Base-by-base conservation (phyloP, 345 rosid species). In the Hibiscus tridactylites region DNA sequence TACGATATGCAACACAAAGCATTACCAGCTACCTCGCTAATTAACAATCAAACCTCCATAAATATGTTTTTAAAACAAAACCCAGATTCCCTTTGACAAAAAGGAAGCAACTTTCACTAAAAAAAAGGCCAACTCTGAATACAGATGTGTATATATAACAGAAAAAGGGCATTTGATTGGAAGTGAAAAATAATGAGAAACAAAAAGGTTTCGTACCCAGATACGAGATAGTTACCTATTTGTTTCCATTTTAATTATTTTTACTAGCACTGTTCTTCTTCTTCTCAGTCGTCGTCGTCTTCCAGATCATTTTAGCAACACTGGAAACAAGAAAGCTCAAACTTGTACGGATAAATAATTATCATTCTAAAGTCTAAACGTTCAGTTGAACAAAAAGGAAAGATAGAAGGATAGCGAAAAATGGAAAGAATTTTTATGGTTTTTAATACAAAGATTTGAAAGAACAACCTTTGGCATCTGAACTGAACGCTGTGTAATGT, bases 11-110 rank as follows among this genome's bases (percentile, higher is more conserved):
- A 44, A 13, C 33, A 16, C 52, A 42, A 67, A 19, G 8, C 58
- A 37, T 63, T 63, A 74, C 74, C 73, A 76, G 81, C 70, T 31
- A 64, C 75, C 65, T 70, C 68, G 66, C 54, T 65, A 57, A 68
- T 29, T 29, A 29, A 29, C 31, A 29, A 29, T 29, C 3, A 29
- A 29, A 29, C 31, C 31, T 29, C 3, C 31, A 21, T 21, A 21
- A 21, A 21, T 0, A 0, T 21, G 24, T 21, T 21, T 0, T 21
- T 21, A 21, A 21, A 21, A 21, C 24, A 21, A 21, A 21, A 21
- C 24, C 24, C 24, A 21, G 24, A 21, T 21, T 21, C 24, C 24
- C 24, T 21, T 21, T 21, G 24, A 21, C 24, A 21, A 21, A 21
- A 21, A 21, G 24, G 24, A 21, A 21, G 24, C 24, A 21, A 21